Evolutionary conservation across 768 basidiomycete genomes (phyloP), one percentile per base, ranked within the genome.

Genomic region (Amanita subjunquillea): DNA sequence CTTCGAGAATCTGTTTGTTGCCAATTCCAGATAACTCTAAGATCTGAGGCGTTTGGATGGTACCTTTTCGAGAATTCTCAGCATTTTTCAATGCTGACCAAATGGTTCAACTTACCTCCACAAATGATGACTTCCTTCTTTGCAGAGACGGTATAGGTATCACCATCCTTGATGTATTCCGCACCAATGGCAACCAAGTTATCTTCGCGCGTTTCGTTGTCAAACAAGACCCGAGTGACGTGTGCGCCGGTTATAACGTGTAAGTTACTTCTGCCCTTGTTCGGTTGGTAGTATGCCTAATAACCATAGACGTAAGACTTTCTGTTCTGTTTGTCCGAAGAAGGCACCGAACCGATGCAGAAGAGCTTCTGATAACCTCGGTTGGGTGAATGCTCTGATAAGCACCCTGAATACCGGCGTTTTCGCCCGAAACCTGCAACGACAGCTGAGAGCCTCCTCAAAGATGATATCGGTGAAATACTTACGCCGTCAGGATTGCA

Each of bases 11-110:
- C 0, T 51, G 44, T 6, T 60, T 51, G 50, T 70, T 66, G 5
- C 77, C 78, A 50, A 79, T 73, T 2, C 67, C 67, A 20, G 75
- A 77, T 6, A 72, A 65, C 57, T 72, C 65, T 6, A 73, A 63
- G 8, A 71, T 56, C 22, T 61, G 57, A 1, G 69, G 65, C 0
- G 69, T 63, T 36, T 60, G 44, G 44, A 72, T 66, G 3, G 67
- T 60, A 22, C 73, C 43, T 44, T 9, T 44, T 15, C 5, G 25
- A 27, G 4, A 25, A 15, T 12, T 6, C 2, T 44, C 10, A 44
- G 8, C 6, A 13, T 44, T 15, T 15, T 27, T 27, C 6, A 27
- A 22, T 13, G 6, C 3, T 12, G 25, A 10, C 13, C 6, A 27
- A 13, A 15, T 12, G 10, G 15, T 5, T 27, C 10, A 27, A 44